Evolutionary conservation across 805 yeast genomes (phyloP).

Genomic region (Maudiozyma barnettii): DNA sequence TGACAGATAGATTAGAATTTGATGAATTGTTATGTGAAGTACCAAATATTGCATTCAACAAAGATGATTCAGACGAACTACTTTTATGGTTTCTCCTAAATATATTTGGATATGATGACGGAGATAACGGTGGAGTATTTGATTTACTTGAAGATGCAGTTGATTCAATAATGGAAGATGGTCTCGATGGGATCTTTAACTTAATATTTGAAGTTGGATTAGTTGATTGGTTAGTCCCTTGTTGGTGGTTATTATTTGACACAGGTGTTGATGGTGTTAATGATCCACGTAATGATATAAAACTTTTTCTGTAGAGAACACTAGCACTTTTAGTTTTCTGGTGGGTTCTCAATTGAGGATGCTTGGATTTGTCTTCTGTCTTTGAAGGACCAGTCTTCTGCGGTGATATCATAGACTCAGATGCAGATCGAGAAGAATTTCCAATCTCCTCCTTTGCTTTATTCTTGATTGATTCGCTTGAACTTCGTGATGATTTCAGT

Average conservation of each 20-base stretch:
- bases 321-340: conserved; percentile 26
- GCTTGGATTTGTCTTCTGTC: conserved; percentile 23
- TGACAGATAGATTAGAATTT: not conserved
- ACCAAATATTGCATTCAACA: conserved; percentile 32
- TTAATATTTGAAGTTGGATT: conserved; percentile 11
- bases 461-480: conserved; percentile 22
- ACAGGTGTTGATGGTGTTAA: not conserved
- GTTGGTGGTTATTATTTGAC: not conserved
- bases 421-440: conserved; percentile 14
- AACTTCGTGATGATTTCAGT: conserved; percentile 16
- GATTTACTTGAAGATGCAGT: conserved; percentile 10
- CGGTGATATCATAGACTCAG: conserved; percentile 22
- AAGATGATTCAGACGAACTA: conserved; percentile 49
- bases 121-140: conserved; percentile 22
- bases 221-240: not conserved
- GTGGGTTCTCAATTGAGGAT: conserved; percentile 11
- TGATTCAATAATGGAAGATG: conserved; percentile 16
- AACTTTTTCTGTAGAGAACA: conserved; percentile 28
- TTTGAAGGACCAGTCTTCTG: conserved; percentile 8
- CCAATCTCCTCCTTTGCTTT: conserved; percentile 4
- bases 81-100: conserved; percentile 58
- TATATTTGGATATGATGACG: conserved; percentile 33
- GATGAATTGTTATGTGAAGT: conserved; percentile 6
- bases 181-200: conserved; percentile 22
- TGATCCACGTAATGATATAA: conserved; percentile 26